Evolutionary conservation across 2,329 filamentous ascomycete genomes (phyloP), one percentile per base, ranked within the genome.

Genomic region (Colletotrichum agaves): DNA sequence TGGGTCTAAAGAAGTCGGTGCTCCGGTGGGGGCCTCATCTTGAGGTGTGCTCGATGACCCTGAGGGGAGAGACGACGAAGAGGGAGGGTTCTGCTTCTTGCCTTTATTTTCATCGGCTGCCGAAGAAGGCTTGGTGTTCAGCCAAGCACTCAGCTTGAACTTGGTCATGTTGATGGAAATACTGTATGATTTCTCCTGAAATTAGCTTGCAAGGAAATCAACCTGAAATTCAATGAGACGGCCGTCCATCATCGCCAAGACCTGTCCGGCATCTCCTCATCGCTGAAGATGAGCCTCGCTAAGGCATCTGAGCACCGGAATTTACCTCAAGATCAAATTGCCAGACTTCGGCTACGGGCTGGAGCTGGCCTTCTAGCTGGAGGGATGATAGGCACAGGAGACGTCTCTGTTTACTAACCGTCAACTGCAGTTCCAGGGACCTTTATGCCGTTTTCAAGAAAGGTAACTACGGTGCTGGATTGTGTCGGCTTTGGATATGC

Each of bases 1-100:
- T 27, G 47, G 27, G 11, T n/a, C n/a, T 19, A 39, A 41, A 4
- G 21, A 13, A 31, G 23, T 17, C 10, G 53, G 43, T 17, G 19
- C 12, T 27, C 21, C 50, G 12, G 43, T 52, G 35, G 50, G 13
- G 27, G 7, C 43, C 3, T 63, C 63, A 41, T 63, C 41, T 19
- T 27, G 49, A 44, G 31, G 23, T 21, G 37, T 49, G 6, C 21
- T 35, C 8, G 27, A 12, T 31, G 47, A 12, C 21, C 46, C 13
- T n/a, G 46, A n/a, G 5, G 76, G 69, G 43, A 79, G 69, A 5
- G 71, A 72, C 5, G 75, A 74, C 15, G 79, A 72, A 2, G 79
- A 80, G 11, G 72, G 72, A 23, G 77, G 76, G 62, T 77, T 78
- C 49, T 76, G 72, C 72, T 78, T 78, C 71, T 78, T 79, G 21